Evolutionary conservation across 2,329 filamentous ascomycete species (phyloP).

Genomic region (Xylaria sp.): DNA sequence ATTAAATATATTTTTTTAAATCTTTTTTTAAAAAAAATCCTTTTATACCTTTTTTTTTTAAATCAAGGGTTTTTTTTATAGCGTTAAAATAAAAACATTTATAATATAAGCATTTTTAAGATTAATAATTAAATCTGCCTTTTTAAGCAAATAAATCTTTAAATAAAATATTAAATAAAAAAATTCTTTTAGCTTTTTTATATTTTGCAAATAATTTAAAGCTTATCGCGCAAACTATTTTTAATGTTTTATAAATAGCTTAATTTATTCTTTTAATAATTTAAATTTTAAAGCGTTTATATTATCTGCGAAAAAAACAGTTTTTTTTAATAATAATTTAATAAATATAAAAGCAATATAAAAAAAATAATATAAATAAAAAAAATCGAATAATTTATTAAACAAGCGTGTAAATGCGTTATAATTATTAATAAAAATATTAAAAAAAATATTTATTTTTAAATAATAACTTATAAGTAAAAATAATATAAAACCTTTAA

Average conservation of each 20-base stretch:
- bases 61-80: background rate
- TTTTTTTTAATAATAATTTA: constrained; percentile 2
- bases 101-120: constrained; percentile 1
- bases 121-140: background rate
- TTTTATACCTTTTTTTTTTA: background rate
- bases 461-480: too few relatives aligned
- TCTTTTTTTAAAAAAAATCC: background rate
- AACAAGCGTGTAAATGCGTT: too few relatives aligned
- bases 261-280: background rate
- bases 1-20: background rate
- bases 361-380: background rate
- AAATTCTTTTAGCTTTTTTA: constrained; percentile 7
- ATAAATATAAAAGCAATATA: constrained; percentile 2
- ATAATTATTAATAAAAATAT: too few relatives aligned
- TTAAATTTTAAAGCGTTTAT: constrained; percentile 8
- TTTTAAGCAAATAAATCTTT: background rate
- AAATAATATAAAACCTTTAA: too few relatives aligned
- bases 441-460: too few relatives aligned
- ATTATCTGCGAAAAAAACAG: background rate
- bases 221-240: background rate
- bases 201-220: background rate
- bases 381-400: too few relatives aligned
- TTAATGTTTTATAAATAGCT: background rate
- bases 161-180: constrained; percentile 9
- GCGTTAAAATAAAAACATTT: background rate